Evolutionary conservation across 495 filamentous ascomycete genomes (phyloP).

Genomic region (Friedmanniomyces endolithicus): DNA sequence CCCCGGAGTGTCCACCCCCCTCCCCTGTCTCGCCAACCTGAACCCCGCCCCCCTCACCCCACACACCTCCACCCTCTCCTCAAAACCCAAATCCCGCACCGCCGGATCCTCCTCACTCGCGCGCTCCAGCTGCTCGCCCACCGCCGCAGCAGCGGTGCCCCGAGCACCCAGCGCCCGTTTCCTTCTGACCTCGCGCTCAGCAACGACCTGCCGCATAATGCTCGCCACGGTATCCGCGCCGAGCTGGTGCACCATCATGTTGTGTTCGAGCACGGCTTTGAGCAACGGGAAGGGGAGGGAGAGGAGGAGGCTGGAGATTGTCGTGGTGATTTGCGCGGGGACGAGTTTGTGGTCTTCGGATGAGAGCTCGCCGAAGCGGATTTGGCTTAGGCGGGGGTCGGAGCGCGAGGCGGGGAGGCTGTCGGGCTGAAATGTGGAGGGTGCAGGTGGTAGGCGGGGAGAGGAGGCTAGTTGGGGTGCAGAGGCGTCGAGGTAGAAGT

Average conservation of each 20-base stretch:
- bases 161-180: constrained; percentile 18
- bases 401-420: constrained; percentile 23
- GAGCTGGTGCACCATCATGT: constrained; percentile 32
- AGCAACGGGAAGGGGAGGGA: constrained; percentile 51
- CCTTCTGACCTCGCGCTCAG: constrained; percentile 43
- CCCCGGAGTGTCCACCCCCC: constrained; percentile 15
- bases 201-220: constrained; percentile 43
- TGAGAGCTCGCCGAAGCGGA: constrained; percentile 54
- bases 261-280: constrained; percentile 43
- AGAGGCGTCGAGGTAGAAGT: constrained; percentile 24
- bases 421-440: constrained; percentile 25
- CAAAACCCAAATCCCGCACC: constrained; percentile 28
- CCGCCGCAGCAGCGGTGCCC: too few relatives aligned
- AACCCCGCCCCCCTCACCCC: constrained; percentile 10
- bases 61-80: constrained; percentile 28
- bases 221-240: constrained; percentile 35
- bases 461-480: constrained; percentile 22
- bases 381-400: constrained; percentile 44
- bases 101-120: constrained; percentile 17
- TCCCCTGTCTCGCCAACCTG: constrained; percentile 10
- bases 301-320: constrained; percentile 49
- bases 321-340: constrained; percentile 27
- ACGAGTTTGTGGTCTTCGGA: constrained; percentile 29
- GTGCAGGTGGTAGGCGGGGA: constrained; percentile 21
- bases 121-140: constrained; percentile 7